Evolutionary conservation across 805 yeast species (phyloP).

Genomic region (Spathaspora sp.): DNA sequence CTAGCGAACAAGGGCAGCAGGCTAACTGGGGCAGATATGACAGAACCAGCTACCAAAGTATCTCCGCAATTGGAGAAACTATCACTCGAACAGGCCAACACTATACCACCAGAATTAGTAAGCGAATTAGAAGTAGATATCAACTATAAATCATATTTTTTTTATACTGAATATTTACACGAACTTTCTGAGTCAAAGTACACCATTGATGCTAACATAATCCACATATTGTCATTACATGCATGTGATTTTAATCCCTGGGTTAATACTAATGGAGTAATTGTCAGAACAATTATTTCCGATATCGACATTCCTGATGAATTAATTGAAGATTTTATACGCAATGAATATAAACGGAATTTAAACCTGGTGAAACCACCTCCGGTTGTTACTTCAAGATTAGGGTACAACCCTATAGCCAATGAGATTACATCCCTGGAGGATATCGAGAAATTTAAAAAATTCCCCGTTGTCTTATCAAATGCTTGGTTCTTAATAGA

Average conservation of each 20-base stretch:
- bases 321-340: background rate
- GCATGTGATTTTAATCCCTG: slow-evolving; percentile 29
- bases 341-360: slow-evolving; percentile 1
- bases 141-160: background rate
- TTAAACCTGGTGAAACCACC: background rate
- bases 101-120: background rate
- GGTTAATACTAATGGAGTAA: slow-evolving; percentile 15
- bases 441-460: too few species aligned
- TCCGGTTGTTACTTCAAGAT: slow-evolving; percentile 12
- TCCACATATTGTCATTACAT: slow-evolving; percentile 14
- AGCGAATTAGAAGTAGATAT: background rate
- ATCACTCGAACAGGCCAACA: background rate
- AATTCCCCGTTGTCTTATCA: background rate
- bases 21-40: too few species aligned
- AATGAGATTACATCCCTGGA: slow-evolving; percentile 8
- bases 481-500: slow-evolving; percentile 2
- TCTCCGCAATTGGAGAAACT: background rate
- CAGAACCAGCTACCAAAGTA: background rate
- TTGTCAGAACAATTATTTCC: slow-evolving; percentile 3
- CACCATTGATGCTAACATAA: background rate
- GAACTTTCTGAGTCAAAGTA: background rate
- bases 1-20: too few species aligned
- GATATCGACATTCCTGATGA: background rate
- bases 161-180: background rate
- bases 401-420: slow-evolving; percentile 19